phyloP scores from a whole-genome alignment of 805 yeast species.

The Kodamaea fukazawae region DNA sequence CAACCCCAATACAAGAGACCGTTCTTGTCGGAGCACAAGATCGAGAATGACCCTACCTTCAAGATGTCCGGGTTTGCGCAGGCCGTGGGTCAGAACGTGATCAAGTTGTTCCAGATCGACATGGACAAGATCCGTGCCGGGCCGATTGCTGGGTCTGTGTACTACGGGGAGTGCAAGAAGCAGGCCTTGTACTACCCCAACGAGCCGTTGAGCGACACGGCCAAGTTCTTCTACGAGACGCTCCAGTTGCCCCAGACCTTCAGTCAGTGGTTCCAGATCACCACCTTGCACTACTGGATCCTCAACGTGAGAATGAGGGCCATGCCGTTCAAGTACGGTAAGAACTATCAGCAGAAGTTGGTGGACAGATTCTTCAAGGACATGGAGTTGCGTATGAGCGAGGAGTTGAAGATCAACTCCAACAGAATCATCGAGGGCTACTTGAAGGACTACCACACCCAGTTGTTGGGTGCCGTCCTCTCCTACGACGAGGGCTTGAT shows the following conservation, averaged over 20 bases:
- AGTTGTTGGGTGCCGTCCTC: conserved; percentile 82
- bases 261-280: conserved; percentile 95
- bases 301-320: conserved; percentile 94
- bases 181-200: conserved; percentile 80
- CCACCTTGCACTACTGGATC: conserved; percentile 90
- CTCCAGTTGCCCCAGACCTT: conserved; percentile 80
- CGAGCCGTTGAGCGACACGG: conserved; percentile 68
- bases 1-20: conserved; percentile 36
- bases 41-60: conserved; percentile 36
- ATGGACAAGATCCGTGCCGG: conserved; percentile 94
- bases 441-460: conserved; percentile 86
- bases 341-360: conserved; percentile 85
- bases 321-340: conserved; percentile 86
- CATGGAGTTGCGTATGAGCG: conserved; percentile 79
- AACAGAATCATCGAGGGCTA: conserved; percentile 81
- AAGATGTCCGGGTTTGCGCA: conserved; percentile 37
- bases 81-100: conserved; percentile 61
- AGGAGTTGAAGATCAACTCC: conserved; percentile 80
- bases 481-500: conserved; percentile 91
- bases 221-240: conserved; percentile 82
- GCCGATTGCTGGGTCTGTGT: conserved; percentile 86
- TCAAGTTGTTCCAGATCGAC: conserved; percentile 66
- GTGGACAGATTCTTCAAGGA: conserved; percentile 88
- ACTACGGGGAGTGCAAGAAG: conserved; percentile 80
- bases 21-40: conserved; percentile 36